Percentiles rank a stretch among this genome's conserved stretches.
phyloP scores from a whole-genome alignment of 2,329 filamentous ascomycete species.

The Penicillium sp. region DNA sequence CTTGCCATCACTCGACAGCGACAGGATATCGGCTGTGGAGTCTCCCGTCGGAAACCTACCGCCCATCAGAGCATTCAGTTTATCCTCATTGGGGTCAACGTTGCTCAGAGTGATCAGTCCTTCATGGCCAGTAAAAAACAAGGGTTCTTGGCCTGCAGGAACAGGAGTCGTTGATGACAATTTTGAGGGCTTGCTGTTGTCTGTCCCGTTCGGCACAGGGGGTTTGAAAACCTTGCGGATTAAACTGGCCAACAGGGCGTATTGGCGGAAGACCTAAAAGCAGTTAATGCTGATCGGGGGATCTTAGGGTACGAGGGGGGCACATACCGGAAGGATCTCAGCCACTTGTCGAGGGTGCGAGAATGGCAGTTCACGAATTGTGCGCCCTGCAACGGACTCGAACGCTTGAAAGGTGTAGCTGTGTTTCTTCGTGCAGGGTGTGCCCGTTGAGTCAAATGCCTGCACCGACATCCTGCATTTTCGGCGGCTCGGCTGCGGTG shows the following conservation, averaged over 20 bases:
- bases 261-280: conserved; percentile 43
- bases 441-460: conserved; percentile 31
- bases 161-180: conserved; percentile 6
- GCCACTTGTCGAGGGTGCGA: conserved; percentile 47
- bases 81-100: conserved; percentile 44
- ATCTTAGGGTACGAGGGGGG: neutral
- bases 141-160: conserved; percentile 9
- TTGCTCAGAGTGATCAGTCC: conserved; percentile 40
- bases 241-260: conserved; percentile 42
- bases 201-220: conserved; percentile 14
- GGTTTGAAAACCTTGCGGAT: conserved; percentile 37
- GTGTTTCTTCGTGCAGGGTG: conserved; percentile 35
- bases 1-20: conserved; percentile 1
- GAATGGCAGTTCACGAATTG: conserved; percentile 44
- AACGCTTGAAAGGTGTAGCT: conserved; percentile 45
- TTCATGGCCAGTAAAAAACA: conserved; percentile 15
- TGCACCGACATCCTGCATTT: conserved; percentile 35
- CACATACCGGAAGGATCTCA: conserved; percentile 42
- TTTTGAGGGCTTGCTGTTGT: conserved; percentile 6
- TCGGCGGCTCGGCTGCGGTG: conserved; percentile 29
- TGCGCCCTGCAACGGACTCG: conserved; percentile 41
- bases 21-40: conserved; percentile 1
- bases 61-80: conserved; percentile 55
- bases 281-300: neutral
- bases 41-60: conserved; percentile 10